Evolutionary conservation across 441 rosid species (phyloP).

Genomic region (Erodium trifolium): DNA sequence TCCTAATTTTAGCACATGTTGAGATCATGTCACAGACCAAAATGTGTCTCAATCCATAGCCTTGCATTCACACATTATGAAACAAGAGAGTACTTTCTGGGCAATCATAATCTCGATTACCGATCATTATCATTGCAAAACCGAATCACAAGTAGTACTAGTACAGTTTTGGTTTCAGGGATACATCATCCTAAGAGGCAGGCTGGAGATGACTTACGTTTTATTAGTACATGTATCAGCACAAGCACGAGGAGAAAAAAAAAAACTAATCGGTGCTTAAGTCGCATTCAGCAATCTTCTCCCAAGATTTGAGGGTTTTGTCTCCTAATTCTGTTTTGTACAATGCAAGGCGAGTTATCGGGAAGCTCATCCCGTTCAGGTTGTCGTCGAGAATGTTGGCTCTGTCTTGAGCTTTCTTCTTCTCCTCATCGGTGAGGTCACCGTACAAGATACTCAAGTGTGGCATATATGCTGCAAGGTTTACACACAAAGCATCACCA

Average conservation of each 20-base stretch:
- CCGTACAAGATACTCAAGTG: constrained; percentile 72
- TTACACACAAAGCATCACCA: too few relatives aligned
- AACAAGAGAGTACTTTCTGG: not conserved
- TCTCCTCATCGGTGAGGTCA: constrained; percentile 60
- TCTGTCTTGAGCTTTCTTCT: constrained; percentile 61
- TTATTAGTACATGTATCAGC: too few relatives aligned
- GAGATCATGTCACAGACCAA: not conserved
- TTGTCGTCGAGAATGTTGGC: constrained; percentile 43
- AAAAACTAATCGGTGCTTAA: constrained; percentile 25
- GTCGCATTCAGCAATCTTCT: constrained; percentile 47
- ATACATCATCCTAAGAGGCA: too few relatives aligned
- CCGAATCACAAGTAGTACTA: too few relatives aligned
- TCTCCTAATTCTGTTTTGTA: constrained; percentile 63
- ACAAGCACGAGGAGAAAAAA: too few relatives aligned
- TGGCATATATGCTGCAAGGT: constrained; percentile 74
- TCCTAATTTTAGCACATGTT: not conserved
- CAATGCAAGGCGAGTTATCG: constrained; percentile 47
- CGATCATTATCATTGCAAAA: too few relatives aligned
- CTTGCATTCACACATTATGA: not conserved
- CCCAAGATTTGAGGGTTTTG: constrained; percentile 67
- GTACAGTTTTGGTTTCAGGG: too few relatives aligned
- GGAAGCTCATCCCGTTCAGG: constrained; percentile 46
- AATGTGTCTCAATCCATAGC: too few relatives aligned
- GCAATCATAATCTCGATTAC: too few relatives aligned
- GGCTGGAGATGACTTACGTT: too few relatives aligned